These are phyloP conservation scores for Apium graveolens DNA, from an alignment of 129 eudicot species.

Conservation along the genomic window DNA sequence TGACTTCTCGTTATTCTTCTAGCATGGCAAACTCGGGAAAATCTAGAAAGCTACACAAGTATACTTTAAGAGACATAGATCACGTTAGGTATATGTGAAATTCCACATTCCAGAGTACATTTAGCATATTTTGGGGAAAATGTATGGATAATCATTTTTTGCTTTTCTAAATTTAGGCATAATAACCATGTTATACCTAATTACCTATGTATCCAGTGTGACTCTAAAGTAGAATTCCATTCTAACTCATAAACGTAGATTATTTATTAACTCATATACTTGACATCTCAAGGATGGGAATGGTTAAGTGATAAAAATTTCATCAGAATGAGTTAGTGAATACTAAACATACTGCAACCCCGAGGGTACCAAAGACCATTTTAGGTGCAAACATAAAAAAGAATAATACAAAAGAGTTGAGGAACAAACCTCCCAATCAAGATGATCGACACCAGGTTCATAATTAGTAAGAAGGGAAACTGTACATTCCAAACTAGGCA, in stretches of 20 bases:
- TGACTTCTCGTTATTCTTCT: neutral
- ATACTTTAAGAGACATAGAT: neutral
- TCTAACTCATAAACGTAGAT: neutral
- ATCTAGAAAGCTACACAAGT: neutral
- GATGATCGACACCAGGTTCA: constrained; percentile 59
- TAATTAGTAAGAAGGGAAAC: constrained; percentile 84
- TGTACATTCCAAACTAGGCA: constrained; percentile 77
- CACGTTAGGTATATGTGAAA: neutral
- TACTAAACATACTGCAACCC: neutral
- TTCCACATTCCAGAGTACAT: neutral
- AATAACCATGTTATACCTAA: neutral
- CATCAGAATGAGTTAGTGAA: neutral
- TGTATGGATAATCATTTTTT: neutral
- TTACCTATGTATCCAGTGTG: neutral
- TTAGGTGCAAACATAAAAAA: neutral
- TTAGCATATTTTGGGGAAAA: neutral
- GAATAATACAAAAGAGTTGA: neutral
- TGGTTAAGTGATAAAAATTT: neutral
- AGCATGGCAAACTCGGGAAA: neutral
- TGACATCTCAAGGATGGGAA: neutral
- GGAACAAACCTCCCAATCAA: constrained; percentile 89
- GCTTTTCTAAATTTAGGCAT: neutral
- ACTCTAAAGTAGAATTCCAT: neutral
- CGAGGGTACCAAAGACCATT: neutral
- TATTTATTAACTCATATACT: neutral